Percentiles rank a stretch among this genome's conserved stretches.
phyloP scores from a whole-genome alignment of 306 rosid genomes.

The Potentilla sterilis region DNA sequence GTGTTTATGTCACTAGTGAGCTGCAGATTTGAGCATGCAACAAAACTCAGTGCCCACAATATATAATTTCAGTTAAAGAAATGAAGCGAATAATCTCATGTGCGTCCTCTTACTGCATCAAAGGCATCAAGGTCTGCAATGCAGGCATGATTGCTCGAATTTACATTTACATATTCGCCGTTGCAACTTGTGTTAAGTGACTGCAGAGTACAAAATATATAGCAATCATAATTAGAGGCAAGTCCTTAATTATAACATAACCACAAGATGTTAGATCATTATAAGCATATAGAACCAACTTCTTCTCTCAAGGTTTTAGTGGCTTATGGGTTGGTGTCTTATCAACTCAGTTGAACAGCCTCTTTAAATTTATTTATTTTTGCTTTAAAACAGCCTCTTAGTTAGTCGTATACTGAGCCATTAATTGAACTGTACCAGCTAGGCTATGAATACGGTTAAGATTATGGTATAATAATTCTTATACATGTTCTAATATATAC shows the following conservation, averaged over 20 bases:
- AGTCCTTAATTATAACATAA: background rate
- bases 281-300: background rate
- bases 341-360: too few species aligned
- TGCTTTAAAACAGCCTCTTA: too few species aligned
- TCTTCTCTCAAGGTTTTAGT: too few species aligned
- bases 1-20: slow-evolving; percentile 18
- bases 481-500: too few species aligned
- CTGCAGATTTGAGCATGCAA: slow-evolving; percentile 12
- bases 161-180: slow-evolving; percentile 16
- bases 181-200: slow-evolving; percentile 17
- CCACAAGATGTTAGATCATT: background rate
- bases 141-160: slow-evolving; percentile 21
- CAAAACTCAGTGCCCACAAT: background rate
- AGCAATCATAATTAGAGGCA: background rate
- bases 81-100: background rate
- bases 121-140: slow-evolving; percentile 11
- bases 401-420: too few species aligned
- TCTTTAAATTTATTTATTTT: too few species aligned
- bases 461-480: too few species aligned
- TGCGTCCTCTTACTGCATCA: slow-evolving; percentile 1
- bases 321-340: too few species aligned
- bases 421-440: too few species aligned
- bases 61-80: background rate
- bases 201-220: background rate
- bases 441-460: too few species aligned